These are phyloP conservation scores for Pterocarpus macrocarpus DNA, from an alignment of 306 rosid species.

Conservation along the genomic window DNA sequence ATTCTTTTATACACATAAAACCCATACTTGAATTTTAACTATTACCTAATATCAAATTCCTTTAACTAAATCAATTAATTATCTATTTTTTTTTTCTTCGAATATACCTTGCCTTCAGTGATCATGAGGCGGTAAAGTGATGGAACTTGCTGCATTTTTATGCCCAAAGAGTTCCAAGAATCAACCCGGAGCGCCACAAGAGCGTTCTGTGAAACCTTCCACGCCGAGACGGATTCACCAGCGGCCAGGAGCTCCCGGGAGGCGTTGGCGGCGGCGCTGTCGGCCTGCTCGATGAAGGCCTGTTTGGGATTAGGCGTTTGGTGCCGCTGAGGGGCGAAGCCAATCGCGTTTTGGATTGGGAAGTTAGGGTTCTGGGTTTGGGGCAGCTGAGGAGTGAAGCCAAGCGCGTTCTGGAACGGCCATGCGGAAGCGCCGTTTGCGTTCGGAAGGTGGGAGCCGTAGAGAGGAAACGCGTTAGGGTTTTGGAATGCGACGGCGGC, in stretches of 20 bases:
- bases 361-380: constrained; percentile 13
- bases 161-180: constrained; percentile 69
- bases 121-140: constrained; percentile 64
- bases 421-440: constrained; percentile 20
- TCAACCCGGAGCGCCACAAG: constrained; percentile 66
- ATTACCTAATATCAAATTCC: neutral
- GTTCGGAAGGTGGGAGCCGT: constrained; percentile 47
- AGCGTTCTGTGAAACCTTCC: constrained; percentile 76
- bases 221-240: constrained; percentile 68
- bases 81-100: neutral
- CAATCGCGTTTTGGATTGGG: constrained; percentile 6
- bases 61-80: neutral
- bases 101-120: constrained; percentile 81
- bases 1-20: neutral
- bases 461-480: constrained; percentile 36
- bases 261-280: constrained; percentile 61
- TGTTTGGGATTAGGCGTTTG: constrained; percentile 33
- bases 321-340: neutral
- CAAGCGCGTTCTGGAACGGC: constrained; percentile 17
- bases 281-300: constrained; percentile 44
- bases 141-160: constrained; percentile 81
- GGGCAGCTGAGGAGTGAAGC: neutral
- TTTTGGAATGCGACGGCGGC: neutral
- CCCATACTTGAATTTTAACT: neutral
- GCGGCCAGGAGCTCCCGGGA: constrained; percentile 55